These are phyloP conservation scores for Naumovozyma baii DNA, from an alignment of 805 yeast genomes.

Conservation along the genomic window DNA sequence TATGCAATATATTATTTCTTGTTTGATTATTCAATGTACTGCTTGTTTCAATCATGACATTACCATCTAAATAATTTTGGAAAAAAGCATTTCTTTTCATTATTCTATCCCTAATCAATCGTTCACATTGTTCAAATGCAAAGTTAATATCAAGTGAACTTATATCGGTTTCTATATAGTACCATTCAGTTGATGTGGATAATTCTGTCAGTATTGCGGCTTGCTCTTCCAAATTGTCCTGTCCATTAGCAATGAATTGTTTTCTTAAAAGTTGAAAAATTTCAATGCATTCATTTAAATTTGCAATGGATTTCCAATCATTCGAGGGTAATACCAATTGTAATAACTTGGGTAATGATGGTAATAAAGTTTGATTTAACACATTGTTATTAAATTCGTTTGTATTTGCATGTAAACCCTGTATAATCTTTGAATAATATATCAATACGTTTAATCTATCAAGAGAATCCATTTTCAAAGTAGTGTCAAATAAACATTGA, in stretches of 20 bases:
- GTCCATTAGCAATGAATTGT: neutral
- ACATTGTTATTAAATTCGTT: conserved; percentile 15
- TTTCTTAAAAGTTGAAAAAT: conserved; percentile 4
- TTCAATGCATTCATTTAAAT: conserved; percentile 13
- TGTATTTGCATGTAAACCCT: neutral
- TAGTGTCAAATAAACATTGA: conserved; percentile 25
- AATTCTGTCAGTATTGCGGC: too few species aligned
- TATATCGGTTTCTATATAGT: neutral
- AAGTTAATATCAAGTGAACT: conserved; percentile 4
- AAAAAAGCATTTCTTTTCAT: conserved; percentile 5
- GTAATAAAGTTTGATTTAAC: conserved; percentile 16
- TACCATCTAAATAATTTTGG: conserved; percentile 5
- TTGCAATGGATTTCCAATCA: conserved; percentile 16
- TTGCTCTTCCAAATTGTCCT: neutral
- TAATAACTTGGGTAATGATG: conserved; percentile 18
- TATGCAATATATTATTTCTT: conserved; percentile 47
- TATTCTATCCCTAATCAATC: conserved; percentile 14
- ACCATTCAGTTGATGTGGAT: neutral
- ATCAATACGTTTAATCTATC: conserved; percentile 25
- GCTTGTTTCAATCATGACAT: conserved; percentile 2
- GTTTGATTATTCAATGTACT: conserved; percentile 10
- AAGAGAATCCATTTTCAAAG: conserved; percentile 23
- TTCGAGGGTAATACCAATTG: conserved; percentile 13
- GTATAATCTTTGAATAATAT: conserved; percentile 6
- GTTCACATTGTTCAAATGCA: conserved; percentile 4